Conservation (phyloP, 2,329 filamentous ascomycete species). For the Pseudohalonectria lignicola region DNA sequence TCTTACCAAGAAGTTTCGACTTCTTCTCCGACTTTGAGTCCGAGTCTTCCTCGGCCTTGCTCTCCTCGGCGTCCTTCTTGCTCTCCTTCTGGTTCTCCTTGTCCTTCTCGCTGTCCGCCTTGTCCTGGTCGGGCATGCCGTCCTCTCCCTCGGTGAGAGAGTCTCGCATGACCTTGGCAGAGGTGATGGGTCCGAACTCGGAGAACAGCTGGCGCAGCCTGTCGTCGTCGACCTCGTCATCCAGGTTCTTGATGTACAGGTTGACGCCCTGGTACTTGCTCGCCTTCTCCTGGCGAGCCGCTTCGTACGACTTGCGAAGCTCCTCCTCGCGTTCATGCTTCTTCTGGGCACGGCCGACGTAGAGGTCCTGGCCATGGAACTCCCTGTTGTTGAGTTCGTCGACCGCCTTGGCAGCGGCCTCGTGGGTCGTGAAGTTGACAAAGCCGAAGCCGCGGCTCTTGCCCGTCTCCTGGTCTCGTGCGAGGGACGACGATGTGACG, state of each 20-base stretch:
- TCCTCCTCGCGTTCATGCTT: conserved; percentile 99
- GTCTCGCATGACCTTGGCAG: conserved; percentile 98
- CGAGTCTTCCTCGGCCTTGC: conserved; percentile 41
- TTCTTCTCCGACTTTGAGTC: conserved; percentile 52
- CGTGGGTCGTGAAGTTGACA: conserved; percentile 90
- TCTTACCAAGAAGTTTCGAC: conserved; percentile 77
- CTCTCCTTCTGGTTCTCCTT: conserved; percentile 32
- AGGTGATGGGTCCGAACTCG: conserved; percentile 89
- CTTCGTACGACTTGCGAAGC: conserved; percentile 97
- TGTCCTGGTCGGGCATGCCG: conserved; percentile 38
- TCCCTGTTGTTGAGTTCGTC: conserved; percentile 88
- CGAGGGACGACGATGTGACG: conserved; percentile 90
- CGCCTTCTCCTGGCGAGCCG: conserved; percentile 93
- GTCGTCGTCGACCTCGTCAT: conserved; percentile 94
- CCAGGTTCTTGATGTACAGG: conserved; percentile 98
- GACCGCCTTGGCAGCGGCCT: conserved; percentile 74
- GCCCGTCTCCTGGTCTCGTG: conserved; percentile 70
- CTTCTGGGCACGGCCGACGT: conserved; percentile 98
- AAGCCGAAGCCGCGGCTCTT: conserved; percentile 95
- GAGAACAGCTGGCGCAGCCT: conserved; percentile 92
- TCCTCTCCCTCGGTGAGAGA: conserved; percentile 46
- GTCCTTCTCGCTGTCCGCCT: conserved; percentile 37
- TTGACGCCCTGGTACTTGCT: conserved; percentile 99
- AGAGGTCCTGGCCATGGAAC: conserved; percentile 89
- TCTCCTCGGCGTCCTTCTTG: conserved; percentile 36